A percentile compares a stretch with the other conserved stretches of the same genome.
Evolutionary conservation across 768 basidiomycete species (phyloP).

Genomic region (Boletus rex-veris): DNA sequence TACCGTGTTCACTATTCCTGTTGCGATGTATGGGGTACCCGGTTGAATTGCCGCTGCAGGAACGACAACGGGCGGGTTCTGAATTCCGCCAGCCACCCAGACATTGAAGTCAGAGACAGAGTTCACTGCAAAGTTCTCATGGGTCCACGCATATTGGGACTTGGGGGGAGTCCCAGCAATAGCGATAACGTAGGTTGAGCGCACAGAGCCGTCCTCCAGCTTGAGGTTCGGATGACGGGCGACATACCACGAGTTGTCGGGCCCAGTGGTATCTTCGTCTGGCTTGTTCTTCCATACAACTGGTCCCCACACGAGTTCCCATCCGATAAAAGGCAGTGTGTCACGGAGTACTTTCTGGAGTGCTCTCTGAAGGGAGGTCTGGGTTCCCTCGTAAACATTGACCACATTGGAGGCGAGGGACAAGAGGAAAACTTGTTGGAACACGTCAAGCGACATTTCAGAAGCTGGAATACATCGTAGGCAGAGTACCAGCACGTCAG

Average conservation of each 20-base stretch:
- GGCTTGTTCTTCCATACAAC: slow-evolving; percentile 13
- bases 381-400: background rate
- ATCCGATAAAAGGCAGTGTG: background rate
- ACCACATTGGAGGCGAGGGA: slow-evolving; percentile 5
- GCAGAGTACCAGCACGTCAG: background rate
- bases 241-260: slow-evolving; percentile 17
- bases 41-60: background rate
- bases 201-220: slow-evolving; percentile 11
- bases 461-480: background rate
- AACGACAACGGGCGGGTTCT: background rate
- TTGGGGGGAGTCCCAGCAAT: slow-evolving; percentile 7
- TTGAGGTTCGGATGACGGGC: slow-evolving; percentile 2
- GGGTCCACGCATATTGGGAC: background rate
- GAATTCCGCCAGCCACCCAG: slow-evolving; percentile 9
- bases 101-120: slow-evolving; percentile 6
- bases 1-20: background rate
- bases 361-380: background rate
- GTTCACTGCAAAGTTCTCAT: slow-evolving; percentile 6
- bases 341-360: background rate
- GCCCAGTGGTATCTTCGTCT: background rate
- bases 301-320: slow-evolving; percentile 13
- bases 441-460: slow-evolving; percentile 13
- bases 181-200: slow-evolving; percentile 9
- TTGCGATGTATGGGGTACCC: background rate
- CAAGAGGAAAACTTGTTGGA: slow-evolving; percentile 14